A percentile compares a stretch with the other conserved stretches of the same genome.
These are phyloP conservation scores for Glycyrrhiza uralensis DNA, from an alignment of 306 rosid genomes.

Conservation along the genomic window DNA sequence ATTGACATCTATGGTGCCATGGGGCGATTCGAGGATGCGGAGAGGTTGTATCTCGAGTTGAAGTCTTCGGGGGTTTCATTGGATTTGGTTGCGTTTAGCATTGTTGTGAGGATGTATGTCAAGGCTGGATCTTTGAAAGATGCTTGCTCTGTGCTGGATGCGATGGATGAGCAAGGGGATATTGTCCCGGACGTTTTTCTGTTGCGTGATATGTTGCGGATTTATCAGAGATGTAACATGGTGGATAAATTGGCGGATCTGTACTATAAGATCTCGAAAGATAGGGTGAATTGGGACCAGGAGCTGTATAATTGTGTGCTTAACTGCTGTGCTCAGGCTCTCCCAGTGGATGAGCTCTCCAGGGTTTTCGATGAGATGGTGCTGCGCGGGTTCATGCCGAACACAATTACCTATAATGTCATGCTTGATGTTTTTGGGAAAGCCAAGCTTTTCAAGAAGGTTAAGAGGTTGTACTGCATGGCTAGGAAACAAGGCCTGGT, in stretches of 20 bases:
- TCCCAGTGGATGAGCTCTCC: conserved; percentile 83
- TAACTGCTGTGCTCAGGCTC: conserved; percentile 81
- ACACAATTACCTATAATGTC: conserved; percentile 70
- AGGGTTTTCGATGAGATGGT: conserved; percentile 84
- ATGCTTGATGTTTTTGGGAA: conserved; percentile 77
- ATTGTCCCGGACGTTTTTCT: conserved; percentile 69
- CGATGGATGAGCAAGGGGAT: conserved; percentile 51
- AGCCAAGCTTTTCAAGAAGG: conserved; percentile 80
- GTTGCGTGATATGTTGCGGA: conserved; percentile 69
- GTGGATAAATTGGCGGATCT: conserved; percentile 52
- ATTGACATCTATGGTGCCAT: conserved; percentile 67
- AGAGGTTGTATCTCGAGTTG: conserved; percentile 59
- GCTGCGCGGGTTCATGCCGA: conserved; percentile 57
- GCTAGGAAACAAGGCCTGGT: conserved; percentile 76
- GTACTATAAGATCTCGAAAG: conserved; percentile 65
- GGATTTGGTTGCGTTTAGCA: conserved; percentile 76
- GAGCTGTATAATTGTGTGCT: conserved; percentile 75
- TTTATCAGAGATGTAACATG: conserved; percentile 70
- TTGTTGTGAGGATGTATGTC: conserved; percentile 77
- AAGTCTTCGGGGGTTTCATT: conserved; percentile 50
- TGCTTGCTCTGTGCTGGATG: conserved; percentile 80
- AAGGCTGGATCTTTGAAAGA: conserved; percentile 71
- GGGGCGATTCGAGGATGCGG: conserved; percentile 63
- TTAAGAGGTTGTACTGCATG: conserved; percentile 55
- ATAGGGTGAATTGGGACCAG: conserved; percentile 63